A percentile compares a stretch with the other conserved stretches of the same genome.
These are phyloP conservation scores for Trichoderma atrobrunneum DNA, from an alignment of 2,329 filamentous ascomycete genomes.

Conservation along the genomic window DNA sequence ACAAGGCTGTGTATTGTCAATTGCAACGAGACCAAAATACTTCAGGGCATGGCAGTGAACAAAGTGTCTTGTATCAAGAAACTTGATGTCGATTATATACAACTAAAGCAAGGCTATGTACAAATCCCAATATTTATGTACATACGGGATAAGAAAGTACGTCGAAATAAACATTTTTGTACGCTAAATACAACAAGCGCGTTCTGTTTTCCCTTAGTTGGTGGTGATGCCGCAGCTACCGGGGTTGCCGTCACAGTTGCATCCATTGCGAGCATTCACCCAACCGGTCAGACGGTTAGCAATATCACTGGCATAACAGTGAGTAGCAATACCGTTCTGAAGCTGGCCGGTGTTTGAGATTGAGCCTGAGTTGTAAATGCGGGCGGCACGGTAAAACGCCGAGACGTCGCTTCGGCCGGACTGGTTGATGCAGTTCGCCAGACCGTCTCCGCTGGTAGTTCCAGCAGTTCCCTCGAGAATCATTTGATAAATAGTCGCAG, in stretches of 20 bases:
- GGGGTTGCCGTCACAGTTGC: slow-evolving; percentile 24
- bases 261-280: slow-evolving; percentile 22
- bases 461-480: slow-evolving; percentile 43
- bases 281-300: slow-evolving; percentile 26
- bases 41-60: no score
- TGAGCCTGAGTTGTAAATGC: slow-evolving; percentile 26
- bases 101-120: background rate
- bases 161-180: background rate
- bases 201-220: background rate
- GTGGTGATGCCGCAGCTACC: background rate
- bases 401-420: slow-evolving; percentile 11
- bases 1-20: no score
- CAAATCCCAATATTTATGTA: background rate
- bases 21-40: no score
- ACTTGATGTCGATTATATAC: background rate
- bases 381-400: slow-evolving; percentile 23
- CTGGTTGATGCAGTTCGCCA: slow-evolving; percentile 26
- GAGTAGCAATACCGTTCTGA: slow-evolving; percentile 21
- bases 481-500: slow-evolving; percentile 30
- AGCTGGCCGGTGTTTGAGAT: slow-evolving; percentile 23
- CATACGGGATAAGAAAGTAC: background rate
- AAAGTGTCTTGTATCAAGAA: no score
- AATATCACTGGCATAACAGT: slow-evolving; percentile 25
- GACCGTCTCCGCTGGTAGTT: slow-evolving; percentile 40
- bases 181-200: background rate